Evolutionary conservation across 2,329 filamentous ascomycete genomes (phyloP), one percentile per base, ranked within the genome.

Genomic region (Pseudogymnoascus sp.): DNA sequence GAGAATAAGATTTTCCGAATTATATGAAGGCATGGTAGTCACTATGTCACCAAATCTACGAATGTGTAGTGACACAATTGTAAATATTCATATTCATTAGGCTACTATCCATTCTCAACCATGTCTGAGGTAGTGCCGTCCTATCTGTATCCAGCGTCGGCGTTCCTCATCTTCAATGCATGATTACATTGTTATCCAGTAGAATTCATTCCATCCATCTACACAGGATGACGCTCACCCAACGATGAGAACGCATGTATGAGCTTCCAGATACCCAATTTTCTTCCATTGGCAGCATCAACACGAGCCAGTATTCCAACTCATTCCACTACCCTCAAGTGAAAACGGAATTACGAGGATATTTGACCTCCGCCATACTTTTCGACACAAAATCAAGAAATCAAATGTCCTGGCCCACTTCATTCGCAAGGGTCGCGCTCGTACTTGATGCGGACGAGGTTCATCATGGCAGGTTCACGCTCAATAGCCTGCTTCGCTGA

Each of bases 401-500:
- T 31, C 25, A 34, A 34, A 9, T 56, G 49, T 5, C 28, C 28
- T 18, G n/a, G 28, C n/a, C 8, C 8, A 38, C 14, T 11, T 60
- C 38, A 60, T 34, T 60, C 59, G 18, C 59, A 60, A 9, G 59
- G 59, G 59, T 60, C 59, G 7, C 59, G 34, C 21, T 38, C 12
- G n/a, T 60, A 60, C 21, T 40, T 16, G 59, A 60, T 42, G 23
- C 18, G 16, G 14, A 60, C 59, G 5, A 37, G n/a, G 6, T 42
- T 8, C 34, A 60, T 60, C 34, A 60, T 38, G 5, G 34, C 37
- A 7, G 59, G 59, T 36, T 60, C 62, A 36, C 62, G 56, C 37
- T 56, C 62, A 18, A 63, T 63, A 8, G 59, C 59, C 59, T 61
- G 59, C 36, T 46, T 46, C 1, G 62, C 62, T 12, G 59, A 42